phyloP scores from a whole-genome alignment of 2,329 filamentous ascomycete species.

The Bisporella sp. region DNA sequence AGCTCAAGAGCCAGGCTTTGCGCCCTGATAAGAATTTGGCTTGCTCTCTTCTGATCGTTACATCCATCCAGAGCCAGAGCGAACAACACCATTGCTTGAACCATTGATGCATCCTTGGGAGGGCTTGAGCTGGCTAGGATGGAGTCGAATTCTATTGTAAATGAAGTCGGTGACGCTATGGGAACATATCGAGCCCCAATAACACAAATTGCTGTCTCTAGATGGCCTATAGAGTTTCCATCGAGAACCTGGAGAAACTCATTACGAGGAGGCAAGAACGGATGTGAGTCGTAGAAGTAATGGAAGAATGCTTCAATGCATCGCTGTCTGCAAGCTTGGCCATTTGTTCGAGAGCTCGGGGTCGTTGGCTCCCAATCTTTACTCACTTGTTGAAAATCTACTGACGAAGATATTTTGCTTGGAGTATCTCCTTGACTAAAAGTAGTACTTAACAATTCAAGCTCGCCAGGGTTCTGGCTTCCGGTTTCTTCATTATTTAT shows the following conservation, averaged over 20 bases:
- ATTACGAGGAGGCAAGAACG: conserved; percentile 15
- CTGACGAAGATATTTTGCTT: neutral
- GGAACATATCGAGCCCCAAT: conserved; percentile 12
- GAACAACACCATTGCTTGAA: conserved; percentile 72
- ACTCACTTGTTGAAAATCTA: neutral
- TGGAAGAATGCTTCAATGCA: conserved; percentile 18
- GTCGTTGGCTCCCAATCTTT: neutral
- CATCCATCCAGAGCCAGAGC: conserved; percentile 72
- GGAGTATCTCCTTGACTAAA: neutral
- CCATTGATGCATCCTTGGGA: conserved; percentile 40
- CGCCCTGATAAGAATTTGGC: conserved; percentile 57
- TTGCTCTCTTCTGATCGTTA: conserved; percentile 62
- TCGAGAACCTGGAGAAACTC: conserved; percentile 11
- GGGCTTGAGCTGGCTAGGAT: conserved; percentile 3
- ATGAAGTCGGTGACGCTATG: conserved; percentile 4
- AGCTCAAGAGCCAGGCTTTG: conserved; percentile 68
- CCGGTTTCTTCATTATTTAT: neutral
- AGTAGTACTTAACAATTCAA: neutral
- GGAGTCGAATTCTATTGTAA: conserved; percentile 12
- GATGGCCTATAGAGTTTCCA: conserved; percentile 5
- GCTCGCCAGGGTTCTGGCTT: neutral
- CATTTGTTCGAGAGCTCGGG: conserved; percentile 16
- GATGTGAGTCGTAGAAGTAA: conserved; percentile 15
- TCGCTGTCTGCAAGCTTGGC: conserved; percentile 2
- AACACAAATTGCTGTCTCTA: conserved; percentile 14